Conservation (phyloP, 148 eudicot genomes). For the Cornus kousa region DNA sequence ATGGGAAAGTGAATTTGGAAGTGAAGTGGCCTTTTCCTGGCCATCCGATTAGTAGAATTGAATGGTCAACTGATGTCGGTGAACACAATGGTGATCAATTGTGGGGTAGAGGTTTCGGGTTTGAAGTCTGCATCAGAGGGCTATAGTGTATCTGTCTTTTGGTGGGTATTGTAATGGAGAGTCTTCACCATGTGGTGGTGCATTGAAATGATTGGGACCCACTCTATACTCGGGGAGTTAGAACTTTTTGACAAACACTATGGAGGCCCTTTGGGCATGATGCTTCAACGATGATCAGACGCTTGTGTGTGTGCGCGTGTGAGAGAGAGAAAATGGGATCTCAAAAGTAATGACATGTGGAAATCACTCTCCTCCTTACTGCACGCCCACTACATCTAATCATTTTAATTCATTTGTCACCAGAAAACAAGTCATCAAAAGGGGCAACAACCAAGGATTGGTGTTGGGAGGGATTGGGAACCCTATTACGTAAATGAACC, state of each 20-base stretch:
- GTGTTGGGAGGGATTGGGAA: neutral
- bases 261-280: neutral
- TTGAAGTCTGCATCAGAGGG: neutral
- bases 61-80: no score
- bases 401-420: neutral
- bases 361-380: neutral
- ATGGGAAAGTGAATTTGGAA: neutral
- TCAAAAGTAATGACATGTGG: slow-evolving; percentile 1
- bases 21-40: neutral
- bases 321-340: neutral
- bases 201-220: neutral
- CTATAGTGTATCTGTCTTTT: neutral
- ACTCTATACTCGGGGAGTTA: neutral
- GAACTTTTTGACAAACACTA: neutral
- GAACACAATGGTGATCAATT: neutral
- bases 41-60: neutral
- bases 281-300: neutral
- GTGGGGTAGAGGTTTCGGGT: neutral
- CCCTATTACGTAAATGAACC: neutral
- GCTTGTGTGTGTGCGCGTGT: neutral
- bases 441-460: slow-evolving; percentile 4
- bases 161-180: neutral
- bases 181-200: neutral
- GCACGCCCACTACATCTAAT: slow-evolving; percentile 7
- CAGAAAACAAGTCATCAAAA: neutral